Evolutionary conservation across 352 stramenopile genomes (phyloP), one percentile per base, ranked within the genome.

Genomic region (Blastocystis sp.): DNA sequence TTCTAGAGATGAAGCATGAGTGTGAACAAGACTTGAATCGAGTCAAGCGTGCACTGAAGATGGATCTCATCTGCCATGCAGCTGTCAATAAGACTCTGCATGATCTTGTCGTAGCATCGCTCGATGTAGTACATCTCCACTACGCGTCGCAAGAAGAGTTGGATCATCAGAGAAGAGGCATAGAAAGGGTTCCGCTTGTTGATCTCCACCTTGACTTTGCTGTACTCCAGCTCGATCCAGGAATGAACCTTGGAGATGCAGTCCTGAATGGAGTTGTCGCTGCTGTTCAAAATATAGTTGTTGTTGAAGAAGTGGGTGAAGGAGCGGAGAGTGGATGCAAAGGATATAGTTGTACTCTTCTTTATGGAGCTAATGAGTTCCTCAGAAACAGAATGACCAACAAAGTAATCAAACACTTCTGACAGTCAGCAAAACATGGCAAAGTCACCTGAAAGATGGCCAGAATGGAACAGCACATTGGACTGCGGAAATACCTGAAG

Each of bases 241-340:
- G n/a, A 39, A 13, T 47, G 59, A 7, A 84, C 9, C 47, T 84
- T 66, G 20, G 43, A 13, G 20, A 66, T 66, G 9, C 43, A 47
- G 23, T 84, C 73, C 15, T 11, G 29, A 69, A 84, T 64, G 56
- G 73, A 64, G 2, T n/a, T 18, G 18, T 84, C 34, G 29, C 13
- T 66, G n/a, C 47, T 43, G n/a, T 84, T 66, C 11, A 84, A 23
- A 20, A 84, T 55, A 34, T 84, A 84, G 50, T 84, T 66, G 47
- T 84, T 39, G 20, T 84, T 84, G 26, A 84, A 84, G 18, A 66
- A 84, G 73, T 84, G 20, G 20, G 64, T 84, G 26, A 84, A 84
- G 29, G 47, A 84, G 73, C 66, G 20, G n/a, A 43, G 39, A 34
- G n/a, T 54, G 68, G 53, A 45, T 7, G 45, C 20, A 39, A 29